These are phyloP conservation scores for Pyricularia sp. DNA, from an alignment of 2,329 filamentous ascomycete genomes.

Conservation along the genomic window DNA sequence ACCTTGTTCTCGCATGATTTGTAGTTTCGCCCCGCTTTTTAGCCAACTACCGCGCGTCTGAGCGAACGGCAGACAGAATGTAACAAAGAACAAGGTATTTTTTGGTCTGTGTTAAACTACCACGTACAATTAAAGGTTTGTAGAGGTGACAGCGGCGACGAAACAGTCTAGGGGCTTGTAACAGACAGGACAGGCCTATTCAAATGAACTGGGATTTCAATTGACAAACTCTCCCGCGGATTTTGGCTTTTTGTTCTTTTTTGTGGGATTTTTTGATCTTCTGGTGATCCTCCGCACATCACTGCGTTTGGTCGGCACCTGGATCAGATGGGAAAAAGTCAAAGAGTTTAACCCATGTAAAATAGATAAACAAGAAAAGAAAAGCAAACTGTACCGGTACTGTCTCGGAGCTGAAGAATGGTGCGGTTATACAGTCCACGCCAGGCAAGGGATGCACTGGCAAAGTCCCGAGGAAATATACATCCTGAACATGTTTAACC, in stretches of 20 bases:
- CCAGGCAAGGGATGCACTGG: no score
- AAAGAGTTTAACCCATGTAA: background rate
- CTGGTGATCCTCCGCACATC: background rate
- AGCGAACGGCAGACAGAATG: background rate
- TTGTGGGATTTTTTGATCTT: background rate
- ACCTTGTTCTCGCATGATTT: background rate
- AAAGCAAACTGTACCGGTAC: no score
- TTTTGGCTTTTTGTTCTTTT: background rate
- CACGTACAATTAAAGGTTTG: no score
- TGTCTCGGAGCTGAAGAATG: background rate
- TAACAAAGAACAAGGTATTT: background rate
- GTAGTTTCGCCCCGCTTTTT: background rate
- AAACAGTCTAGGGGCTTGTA: background rate
- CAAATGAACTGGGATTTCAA: background rate
- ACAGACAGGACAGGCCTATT: background rate
- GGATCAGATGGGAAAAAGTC: background rate
- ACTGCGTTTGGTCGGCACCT: background rate
- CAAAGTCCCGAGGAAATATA: no score
- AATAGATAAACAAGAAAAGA: background rate
- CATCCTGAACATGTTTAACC: no score
- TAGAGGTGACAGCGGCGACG: background rate
- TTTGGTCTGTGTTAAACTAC: background rate
- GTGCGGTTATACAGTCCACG: no score
- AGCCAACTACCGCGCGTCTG: background rate
- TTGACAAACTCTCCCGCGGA: background rate